phyloP scores from a whole-genome alignment of 176 grass and related monocot species.

The Hyparrhenia diplandra region DNA sequence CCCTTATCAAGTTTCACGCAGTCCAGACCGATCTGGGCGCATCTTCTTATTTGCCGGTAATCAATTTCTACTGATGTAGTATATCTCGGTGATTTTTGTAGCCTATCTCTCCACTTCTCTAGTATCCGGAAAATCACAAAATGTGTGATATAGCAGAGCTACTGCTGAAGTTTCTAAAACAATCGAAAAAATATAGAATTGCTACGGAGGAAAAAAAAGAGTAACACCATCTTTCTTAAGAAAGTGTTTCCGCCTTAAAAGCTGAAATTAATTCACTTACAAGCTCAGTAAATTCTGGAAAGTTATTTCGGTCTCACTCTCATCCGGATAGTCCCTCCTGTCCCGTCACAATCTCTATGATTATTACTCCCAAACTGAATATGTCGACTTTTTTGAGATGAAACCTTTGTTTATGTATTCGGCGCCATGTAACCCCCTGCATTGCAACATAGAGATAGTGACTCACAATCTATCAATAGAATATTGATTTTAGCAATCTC shows the following conservation, averaged over 20 bases:
- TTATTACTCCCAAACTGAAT: background rate
- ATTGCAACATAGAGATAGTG: background rate
- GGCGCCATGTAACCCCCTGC: conserved; percentile 13
- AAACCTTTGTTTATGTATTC: background rate
- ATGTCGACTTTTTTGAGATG: background rate
- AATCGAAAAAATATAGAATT: background rate
- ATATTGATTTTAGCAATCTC: background rate
- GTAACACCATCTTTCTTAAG: background rate
- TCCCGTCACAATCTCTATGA: background rate
- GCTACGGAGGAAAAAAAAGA: background rate
- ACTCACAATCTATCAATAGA: no score
- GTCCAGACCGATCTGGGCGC: background rate
- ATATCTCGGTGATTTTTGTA: background rate
- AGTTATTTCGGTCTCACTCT: background rate
- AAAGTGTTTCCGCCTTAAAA: background rate
- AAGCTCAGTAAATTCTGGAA: background rate
- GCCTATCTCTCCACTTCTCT: background rate
- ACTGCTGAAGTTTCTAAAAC: no score
- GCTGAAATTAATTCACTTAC: background rate
- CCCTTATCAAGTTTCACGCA: background rate
- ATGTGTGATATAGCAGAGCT: no score
- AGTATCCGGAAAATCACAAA: background rate
- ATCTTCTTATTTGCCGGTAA: background rate
- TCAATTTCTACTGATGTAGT: background rate
- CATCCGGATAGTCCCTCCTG: background rate